phyloP scores from a whole-genome alignment of 176 grass and related monocot species.

The Urochloa ruziziensis region DNA sequence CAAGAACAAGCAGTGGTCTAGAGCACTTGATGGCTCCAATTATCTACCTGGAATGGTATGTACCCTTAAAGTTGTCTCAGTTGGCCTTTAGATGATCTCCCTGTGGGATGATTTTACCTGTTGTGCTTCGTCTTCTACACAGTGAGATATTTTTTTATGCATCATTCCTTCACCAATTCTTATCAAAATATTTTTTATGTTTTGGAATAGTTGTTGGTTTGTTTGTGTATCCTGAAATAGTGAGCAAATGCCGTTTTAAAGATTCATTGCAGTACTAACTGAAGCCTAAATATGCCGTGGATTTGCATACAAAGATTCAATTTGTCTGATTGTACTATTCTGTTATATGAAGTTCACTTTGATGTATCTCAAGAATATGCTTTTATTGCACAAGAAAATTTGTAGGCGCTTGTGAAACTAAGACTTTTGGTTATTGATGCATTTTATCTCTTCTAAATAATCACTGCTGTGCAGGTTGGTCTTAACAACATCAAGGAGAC shows the following conservation, averaged over 20 bases:
- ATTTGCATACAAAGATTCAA: background rate
- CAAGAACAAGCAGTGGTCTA: constrained; percentile 99
- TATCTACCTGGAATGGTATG: constrained; percentile 99
- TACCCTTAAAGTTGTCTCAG: background rate
- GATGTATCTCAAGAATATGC: background rate
- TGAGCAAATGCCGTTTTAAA: background rate
- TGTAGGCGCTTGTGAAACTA: background rate
- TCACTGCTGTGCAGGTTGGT: constrained; percentile 67
- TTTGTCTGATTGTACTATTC: background rate
- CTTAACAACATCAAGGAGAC: constrained; percentile 99
- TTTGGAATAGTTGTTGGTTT: background rate
- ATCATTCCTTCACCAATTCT: background rate
- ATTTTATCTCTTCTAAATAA: constrained; percentile 20
- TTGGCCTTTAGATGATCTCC: background rate
- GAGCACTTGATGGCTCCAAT: constrained; percentile 95
- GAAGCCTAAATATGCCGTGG: background rate
- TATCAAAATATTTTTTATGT: background rate
- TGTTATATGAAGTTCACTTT: background rate
- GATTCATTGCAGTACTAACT: background rate
- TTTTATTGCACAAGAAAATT: background rate
- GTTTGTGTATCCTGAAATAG: background rate
- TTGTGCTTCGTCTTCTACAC: background rate
- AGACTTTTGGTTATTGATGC: constrained; percentile 6
- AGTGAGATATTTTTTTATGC: background rate
- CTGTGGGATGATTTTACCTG: background rate